Base-by-base conservation (phyloP, 2,329 filamentous ascomycete species). In the Gyromitra esculenta region DNA sequence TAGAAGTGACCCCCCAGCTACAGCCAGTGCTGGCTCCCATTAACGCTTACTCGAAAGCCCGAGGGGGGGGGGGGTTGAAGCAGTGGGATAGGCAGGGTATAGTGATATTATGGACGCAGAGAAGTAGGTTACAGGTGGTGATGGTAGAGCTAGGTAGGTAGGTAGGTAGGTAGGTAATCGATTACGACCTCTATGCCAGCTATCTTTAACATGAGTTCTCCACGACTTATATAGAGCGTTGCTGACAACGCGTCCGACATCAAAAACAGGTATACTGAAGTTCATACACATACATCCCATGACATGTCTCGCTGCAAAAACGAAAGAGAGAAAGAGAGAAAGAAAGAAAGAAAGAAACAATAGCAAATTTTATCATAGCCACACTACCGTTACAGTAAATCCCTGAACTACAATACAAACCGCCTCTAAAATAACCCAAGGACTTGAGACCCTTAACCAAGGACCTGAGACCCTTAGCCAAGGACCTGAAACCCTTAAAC, bases 401-500 rank as follows among this genome's bases (percentile, higher is more conserved):
- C 11, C 18, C 31, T 4, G 4, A 3, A 31, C 25, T 62, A 39
- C 35, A 25, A 11, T 54, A 54, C 50, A 54, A n/a, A 8, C 8
- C 50, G 18, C 18, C 7, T 9, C 41, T 45, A 45, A 56, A 56
- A 54, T 56, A 66, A 43, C 48, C 48, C 5, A 41, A 1, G 1
- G 1, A 31, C 43, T 15, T 5, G 43, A 13, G 43, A 13, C 62
- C n/a, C 11, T n/a, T 13, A 18, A 31, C 7, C 8, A 2, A 59
- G 18, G 7, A 56, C 52, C n/a, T 56, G 39, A 25, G 21, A 18
- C 2, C 39, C n/a, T 18, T 63, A 74, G n/a, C 7, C 8, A 2
- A 59, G 18, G 7, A 56, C 52, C n/a, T 56, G 39, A 25, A 41
- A 18, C 2, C 39, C n/a, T 18, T 63, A 74, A 31, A 64, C 70